phyloP scores from a whole-genome alignment of 257 asterid species.

The Leptodermis oblonga region DNA sequence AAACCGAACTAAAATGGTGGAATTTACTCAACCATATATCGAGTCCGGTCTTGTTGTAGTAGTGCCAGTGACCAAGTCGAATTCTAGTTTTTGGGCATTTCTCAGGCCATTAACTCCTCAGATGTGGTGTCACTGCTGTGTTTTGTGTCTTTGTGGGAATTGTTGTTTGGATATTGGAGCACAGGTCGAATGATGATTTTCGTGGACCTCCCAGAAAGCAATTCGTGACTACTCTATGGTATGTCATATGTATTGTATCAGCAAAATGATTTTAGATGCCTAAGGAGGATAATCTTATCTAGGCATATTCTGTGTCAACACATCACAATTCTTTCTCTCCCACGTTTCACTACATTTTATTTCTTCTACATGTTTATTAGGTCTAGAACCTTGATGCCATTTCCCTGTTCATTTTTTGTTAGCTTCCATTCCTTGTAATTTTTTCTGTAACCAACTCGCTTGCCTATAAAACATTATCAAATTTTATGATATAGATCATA shows the following conservation, averaged over 20 bases:
- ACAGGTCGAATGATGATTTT: conserved; percentile 44
- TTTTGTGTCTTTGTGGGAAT: conserved; percentile 41
- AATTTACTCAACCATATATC: conserved; percentile 62
- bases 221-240: conserved; percentile 48
- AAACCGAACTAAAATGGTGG: conserved; percentile 45
- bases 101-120: conserved; percentile 39
- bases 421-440: no score
- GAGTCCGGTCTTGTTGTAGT: conserved; percentile 59
- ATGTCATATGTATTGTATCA: no score
- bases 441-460: no score
- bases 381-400: neutral
- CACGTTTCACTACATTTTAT: no score
- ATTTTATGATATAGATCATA: no score
- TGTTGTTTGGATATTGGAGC: conserved; percentile 57
- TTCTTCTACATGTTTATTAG: no score
- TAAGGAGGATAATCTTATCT: neutral
- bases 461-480: no score
- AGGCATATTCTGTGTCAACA: neutral
- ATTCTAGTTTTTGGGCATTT: conserved; percentile 46
- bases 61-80: conserved; percentile 37
- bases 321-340: no score
- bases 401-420: neutral
- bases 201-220: conserved; percentile 58
- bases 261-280: neutral
- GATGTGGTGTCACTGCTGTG: conserved; percentile 36